Conservation (phyloP, 192 early-diverging fungal species). For the Gaertneriomyces semiglobifer region DNA sequence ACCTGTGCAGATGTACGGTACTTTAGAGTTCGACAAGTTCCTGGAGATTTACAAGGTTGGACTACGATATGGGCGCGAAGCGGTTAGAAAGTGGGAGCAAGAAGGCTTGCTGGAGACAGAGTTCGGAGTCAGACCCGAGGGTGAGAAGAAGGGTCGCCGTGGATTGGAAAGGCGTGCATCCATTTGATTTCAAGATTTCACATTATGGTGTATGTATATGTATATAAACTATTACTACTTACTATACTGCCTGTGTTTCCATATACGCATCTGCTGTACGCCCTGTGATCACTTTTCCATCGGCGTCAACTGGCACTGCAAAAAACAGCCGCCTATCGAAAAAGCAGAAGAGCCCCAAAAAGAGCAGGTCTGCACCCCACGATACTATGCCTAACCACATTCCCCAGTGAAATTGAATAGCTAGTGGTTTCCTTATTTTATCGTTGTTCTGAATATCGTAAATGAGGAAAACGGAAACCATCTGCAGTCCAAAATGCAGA, state of each 20-base stretch:
- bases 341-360: constrained; percentile 11
- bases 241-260: constrained; percentile 5
- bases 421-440: neutral
- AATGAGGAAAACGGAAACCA: constrained; percentile 5
- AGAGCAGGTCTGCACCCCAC: constrained; percentile 12
- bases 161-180: constrained; percentile 15
- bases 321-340: constrained; percentile 19
- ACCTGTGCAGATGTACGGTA: constrained; percentile 81
- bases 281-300: constrained; percentile 15
- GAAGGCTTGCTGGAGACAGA: constrained; percentile 59
- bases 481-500: constrained; percentile 12
- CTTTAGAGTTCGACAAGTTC: constrained; percentile 89
- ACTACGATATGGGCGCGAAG: constrained; percentile 75
- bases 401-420: constrained; percentile 9
- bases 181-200: constrained; percentile 9
- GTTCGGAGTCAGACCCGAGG: constrained; percentile 42
- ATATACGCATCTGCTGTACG: neutral
- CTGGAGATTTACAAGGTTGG: constrained; percentile 82
- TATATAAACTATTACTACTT: neutral
- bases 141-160: constrained; percentile 8
- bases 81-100: constrained; percentile 76
- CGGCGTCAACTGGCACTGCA: constrained; percentile 15
- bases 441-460: constrained; percentile 5
- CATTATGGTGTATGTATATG: neutral
- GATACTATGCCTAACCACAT: neutral